These are phyloP conservation scores for Lactifluus volemus DNA, from an alignment of 768 basidiomycete genomes.

Conservation along the genomic window DNA sequence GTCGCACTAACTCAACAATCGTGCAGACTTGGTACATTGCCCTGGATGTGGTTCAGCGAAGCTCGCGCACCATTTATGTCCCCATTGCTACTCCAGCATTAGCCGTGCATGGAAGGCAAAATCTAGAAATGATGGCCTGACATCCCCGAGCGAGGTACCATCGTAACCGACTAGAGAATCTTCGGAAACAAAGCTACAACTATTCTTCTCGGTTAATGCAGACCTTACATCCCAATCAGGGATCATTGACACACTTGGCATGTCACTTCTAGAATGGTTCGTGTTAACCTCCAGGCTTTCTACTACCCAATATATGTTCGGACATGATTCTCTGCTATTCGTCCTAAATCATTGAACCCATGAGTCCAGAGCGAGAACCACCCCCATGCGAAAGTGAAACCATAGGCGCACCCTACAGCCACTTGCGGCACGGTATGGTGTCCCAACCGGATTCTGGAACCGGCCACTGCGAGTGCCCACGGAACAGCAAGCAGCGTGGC, in stretches of 20 bases:
- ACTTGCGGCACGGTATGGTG: constrained; percentile 72
- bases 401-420: constrained; percentile 47
- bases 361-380: constrained; percentile 55
- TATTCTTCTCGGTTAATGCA: background rate
- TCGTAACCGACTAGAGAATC: background rate
- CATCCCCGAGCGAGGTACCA: background rate
- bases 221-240: background rate
- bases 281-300: background rate
- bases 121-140: constrained; percentile 1
- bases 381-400: constrained; percentile 39
- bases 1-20: background rate
- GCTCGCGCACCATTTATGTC: constrained; percentile 82
- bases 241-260: background rate
- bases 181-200: background rate
- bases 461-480: constrained; percentile 44
- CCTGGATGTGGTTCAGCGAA: constrained; percentile 86
- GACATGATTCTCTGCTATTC: constrained; percentile 15
- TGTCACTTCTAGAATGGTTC: background rate
- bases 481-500: constrained; percentile 42
- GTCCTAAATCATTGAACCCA: constrained; percentile 27
- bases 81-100: constrained; percentile 66
- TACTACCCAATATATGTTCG: constrained; percentile 1
- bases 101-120: constrained; percentile 53
- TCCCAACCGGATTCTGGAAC: constrained; percentile 67
- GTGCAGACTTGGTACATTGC: constrained; percentile 79